These are phyloP conservation scores for Anthostomella pinea DNA, from an alignment of 2,329 filamentous ascomycete species.

Conservation along the genomic window DNA sequence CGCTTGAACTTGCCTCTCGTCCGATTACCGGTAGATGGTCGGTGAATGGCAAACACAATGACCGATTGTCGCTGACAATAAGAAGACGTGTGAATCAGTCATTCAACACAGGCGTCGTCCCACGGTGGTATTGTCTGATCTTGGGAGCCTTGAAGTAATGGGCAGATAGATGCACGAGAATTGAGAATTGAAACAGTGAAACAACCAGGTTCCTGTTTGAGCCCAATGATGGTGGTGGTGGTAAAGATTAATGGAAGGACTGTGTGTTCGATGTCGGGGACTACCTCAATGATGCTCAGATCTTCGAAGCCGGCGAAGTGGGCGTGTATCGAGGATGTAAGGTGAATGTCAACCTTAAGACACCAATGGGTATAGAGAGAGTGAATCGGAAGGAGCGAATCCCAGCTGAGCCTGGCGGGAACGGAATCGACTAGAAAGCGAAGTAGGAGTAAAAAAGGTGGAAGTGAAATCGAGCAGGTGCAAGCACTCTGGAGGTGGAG, in stretches of 20 bases:
- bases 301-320: constrained; percentile 29
- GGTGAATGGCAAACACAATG: too few relatives aligned
- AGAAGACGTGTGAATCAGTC: too few relatives aligned
- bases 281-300: constrained; percentile 20
- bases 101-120: too few relatives aligned
- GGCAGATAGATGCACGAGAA: constrained; percentile 26
- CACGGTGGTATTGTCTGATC: too few relatives aligned
- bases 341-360: too few relatives aligned
- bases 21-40: too few relatives aligned
- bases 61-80: too few relatives aligned
- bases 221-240: too few relatives aligned
- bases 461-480: constrained; percentile 16
- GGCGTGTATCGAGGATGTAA: too few relatives aligned
- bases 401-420: constrained; percentile 18
- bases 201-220: constrained; percentile 33
- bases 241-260: constrained; percentile 28
- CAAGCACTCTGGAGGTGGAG: too few relatives aligned
- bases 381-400: constrained; percentile 24
- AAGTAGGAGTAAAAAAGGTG: constrained; percentile 15
- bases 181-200: constrained; percentile 33
- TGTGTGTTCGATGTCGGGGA: constrained; percentile 11
- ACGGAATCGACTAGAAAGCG: constrained; percentile 10
- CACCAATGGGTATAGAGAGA: too few relatives aligned
- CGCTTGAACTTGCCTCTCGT: too few relatives aligned
- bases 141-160: constrained; percentile 7